These are phyloP conservation scores for Ophioceras dolichostomum DNA, from an alignment of 2,329 filamentous ascomycete species.

Conservation along the genomic window DNA sequence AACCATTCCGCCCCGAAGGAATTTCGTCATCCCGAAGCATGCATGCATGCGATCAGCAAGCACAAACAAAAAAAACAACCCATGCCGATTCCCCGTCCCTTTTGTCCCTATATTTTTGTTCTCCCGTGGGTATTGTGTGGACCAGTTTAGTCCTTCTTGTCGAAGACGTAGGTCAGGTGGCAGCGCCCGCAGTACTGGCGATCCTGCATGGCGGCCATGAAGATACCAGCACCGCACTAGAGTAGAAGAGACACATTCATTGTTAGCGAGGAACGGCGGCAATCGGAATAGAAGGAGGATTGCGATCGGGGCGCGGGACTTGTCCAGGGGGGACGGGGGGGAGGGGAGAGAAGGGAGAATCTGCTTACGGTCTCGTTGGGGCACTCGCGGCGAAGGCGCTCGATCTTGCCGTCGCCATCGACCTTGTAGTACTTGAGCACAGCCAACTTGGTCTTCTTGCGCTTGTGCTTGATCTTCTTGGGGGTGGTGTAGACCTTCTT, in stretches of 20 bases:
- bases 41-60: no score
- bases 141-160: constrained; percentile 51
- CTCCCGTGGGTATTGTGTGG: no score
- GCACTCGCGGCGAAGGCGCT: constrained; percentile 97
- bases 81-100: no score
- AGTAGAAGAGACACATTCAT: no score
- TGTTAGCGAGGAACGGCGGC: constrained; percentile 22
- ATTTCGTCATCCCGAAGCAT: no score
- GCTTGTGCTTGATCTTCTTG: constrained; percentile 99
- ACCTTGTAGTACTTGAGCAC: constrained; percentile 99
- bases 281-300: no score
- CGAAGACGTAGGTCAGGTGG: constrained; percentile 63
- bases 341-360: no score
- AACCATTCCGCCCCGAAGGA: no score
- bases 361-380: constrained; percentile 68
- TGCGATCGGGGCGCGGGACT: no score
- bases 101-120: no score
- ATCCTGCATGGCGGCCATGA: constrained; percentile 99
- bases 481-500: constrained; percentile 99
- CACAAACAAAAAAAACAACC: no score
- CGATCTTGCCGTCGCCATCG: constrained; percentile 98
- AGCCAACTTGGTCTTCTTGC: constrained; percentile 99
- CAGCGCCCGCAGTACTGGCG: constrained; percentile 87
- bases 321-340: no score
- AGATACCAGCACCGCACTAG: constrained; percentile 98